Conservation (phyloP, 495 filamentous ascomycete species). For the Poronia punctata region DNA sequence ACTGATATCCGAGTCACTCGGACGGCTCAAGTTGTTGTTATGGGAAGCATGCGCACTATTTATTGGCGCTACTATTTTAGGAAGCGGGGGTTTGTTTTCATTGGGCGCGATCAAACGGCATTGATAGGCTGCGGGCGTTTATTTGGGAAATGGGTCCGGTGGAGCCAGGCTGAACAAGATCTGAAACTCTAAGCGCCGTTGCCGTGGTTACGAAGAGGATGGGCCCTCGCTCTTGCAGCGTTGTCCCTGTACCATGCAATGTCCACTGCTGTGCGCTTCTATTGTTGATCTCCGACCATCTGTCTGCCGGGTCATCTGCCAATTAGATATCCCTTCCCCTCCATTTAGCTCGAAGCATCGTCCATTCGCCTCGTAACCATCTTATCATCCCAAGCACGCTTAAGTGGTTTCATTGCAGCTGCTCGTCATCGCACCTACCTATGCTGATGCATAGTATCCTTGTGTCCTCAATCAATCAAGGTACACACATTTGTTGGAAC, state of each 20-base stretch:
- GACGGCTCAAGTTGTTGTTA: too few relatives aligned
- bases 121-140: slow-evolving; percentile 8
- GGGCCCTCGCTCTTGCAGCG: background rate
- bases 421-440: slow-evolving; percentile 9
- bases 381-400: background rate
- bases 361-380: background rate
- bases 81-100: slow-evolving; percentile 18
- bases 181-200: slow-evolving; percentile 5
- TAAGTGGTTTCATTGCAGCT: slow-evolving; percentile 7
- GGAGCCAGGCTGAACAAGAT: slow-evolving; percentile 6
- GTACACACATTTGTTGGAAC: too few relatives aligned
- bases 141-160: slow-evolving; percentile 4
- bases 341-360: slow-evolving; percentile 1
- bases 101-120: slow-evolving; percentile 13
- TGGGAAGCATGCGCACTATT: too few relatives aligned
- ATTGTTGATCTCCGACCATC: slow-evolving; percentile 7
- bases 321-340: slow-evolving; percentile 2
- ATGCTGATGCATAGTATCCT: slow-evolving; percentile 2
- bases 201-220: slow-evolving; percentile 7
- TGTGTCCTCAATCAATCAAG: too few relatives aligned
- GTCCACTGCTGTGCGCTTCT: background rate
- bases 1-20: too few relatives aligned
- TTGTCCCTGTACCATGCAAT: slow-evolving; percentile 16
- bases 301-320: background rate
- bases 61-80: slow-evolving; percentile 14